Evolutionary conservation across 805 yeast species (phyloP).

Genomic region (Monosporozyma servazzii): DNA sequence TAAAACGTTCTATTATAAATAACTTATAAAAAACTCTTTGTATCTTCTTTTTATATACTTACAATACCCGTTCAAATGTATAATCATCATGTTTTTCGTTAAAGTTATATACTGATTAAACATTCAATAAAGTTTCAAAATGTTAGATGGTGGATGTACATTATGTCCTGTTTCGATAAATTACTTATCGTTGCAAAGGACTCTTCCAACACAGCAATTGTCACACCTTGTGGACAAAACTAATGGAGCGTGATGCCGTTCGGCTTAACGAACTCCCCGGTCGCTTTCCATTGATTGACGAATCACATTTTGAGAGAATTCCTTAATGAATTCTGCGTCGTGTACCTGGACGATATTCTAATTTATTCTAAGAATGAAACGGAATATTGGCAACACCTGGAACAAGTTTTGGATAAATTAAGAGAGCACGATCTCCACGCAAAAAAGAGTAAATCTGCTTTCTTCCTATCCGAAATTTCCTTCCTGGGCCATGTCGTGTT

Average conservation of each 20-base stretch:
- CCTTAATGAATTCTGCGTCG: background rate
- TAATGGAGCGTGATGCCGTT: too few relatives aligned
- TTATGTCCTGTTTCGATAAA: too few relatives aligned
- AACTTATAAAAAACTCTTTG: background rate
- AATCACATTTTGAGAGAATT: background rate
- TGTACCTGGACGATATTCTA: constrained; percentile 2
- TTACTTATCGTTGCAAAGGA: too few relatives aligned
- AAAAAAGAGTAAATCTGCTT: background rate
- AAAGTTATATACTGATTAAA: too few relatives aligned
- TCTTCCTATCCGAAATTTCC: background rate
- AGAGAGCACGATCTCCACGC: background rate
- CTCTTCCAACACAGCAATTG: too few relatives aligned
- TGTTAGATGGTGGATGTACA: too few relatives aligned
- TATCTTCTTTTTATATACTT: background rate
- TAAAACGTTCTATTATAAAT: background rate
- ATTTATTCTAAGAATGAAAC: background rate
- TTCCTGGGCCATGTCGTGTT: background rate
- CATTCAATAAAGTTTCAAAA: too few relatives aligned
- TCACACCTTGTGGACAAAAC: too few relatives aligned
- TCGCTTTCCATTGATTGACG: background rate
- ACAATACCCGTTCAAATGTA: background rate
- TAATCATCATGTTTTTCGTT: background rate
- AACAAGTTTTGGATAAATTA: background rate
- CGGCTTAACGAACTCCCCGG: too few relatives aligned
- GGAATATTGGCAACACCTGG: background rate